Evolutionary conservation across 179 eudicot genomes (phyloP), one percentile per base, ranked within the genome.

Genomic region (Camellia oleifera): DNA sequence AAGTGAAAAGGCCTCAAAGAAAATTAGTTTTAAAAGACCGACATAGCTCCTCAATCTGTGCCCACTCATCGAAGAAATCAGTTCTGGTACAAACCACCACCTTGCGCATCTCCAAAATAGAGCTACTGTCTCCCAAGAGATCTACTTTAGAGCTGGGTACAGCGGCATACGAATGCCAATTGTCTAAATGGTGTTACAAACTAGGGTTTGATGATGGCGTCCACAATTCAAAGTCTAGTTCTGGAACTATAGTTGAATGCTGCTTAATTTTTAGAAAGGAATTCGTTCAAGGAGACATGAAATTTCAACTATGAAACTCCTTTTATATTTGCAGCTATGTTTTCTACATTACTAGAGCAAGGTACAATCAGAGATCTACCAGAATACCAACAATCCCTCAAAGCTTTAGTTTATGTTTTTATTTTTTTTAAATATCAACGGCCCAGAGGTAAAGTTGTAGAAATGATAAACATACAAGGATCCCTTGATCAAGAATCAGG

Each of bases 401-500:
- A 32, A 32, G 40, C 40, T 32, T 32, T 3, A 14, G 9, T 56
- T 74, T 20, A 9, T 1, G 14, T 52, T 50, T 57, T 15, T 5
- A 32, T 42, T 10, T 3, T 17, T 18, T 10, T 26, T 4, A 10
- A 4, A 60, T 50, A 15, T 65, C n/a, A 61, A 45, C 6, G 12
- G 6, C n/a, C 13, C 5, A 15, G 14, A 32, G 58, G 20, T 65
- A 23, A 32, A 69, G 18, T 42, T 18, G 44, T 14, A 48, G 8
- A 62, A 73, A 68, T 40, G 5, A 54, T 18, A 67, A 77, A 75
- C 88, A 26, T 90, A 97, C 99, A 94, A 97, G 87, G 78, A 77
- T 80, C 85, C 99, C 98, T 77, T 90, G 97, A 85, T 97, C 98
- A 77, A 97, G 89, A 84, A 97, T 85, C 58, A 97, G 84, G 64